A percentile compares a stretch with the other conserved stretches of the same genome.
These are phyloP conservation scores for Mortierella claussenii DNA, from an alignment of 192 early-diverging fungal genomes.

Conservation along the genomic window DNA sequence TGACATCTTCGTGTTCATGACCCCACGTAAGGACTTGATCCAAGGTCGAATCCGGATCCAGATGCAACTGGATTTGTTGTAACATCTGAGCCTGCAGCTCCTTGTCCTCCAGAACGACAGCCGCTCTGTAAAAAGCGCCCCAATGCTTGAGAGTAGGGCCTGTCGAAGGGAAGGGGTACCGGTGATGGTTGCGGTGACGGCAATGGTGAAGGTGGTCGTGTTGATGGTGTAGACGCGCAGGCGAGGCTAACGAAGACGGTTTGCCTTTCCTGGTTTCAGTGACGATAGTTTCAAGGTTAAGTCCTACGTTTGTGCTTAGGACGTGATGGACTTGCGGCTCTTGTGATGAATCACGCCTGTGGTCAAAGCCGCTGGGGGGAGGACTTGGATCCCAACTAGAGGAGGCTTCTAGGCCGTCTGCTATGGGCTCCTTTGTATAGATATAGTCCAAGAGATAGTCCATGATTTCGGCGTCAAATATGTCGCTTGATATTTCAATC, in stretches of 20 bases:
- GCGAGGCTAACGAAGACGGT: background rate
- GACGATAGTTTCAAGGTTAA: conserved; percentile 13
- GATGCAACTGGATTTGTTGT: conserved; percentile 9
- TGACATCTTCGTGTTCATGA: conserved; percentile 25
- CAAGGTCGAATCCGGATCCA: conserved; percentile 29
- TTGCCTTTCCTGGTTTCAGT: conserved; percentile 1
- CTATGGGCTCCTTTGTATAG: conserved; percentile 17
- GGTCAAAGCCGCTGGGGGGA: background rate
- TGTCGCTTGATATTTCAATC: conserved; percentile 25
- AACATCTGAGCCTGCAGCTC: conserved; percentile 14
- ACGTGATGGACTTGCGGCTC: background rate
- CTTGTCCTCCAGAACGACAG: conserved; percentile 18
- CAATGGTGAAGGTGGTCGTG: background rate
- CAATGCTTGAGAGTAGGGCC: conserved; percentile 14
- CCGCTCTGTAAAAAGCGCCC: conserved; percentile 27
- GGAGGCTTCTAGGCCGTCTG: background rate
- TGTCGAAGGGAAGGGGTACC: background rate
- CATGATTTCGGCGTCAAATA: conserved; percentile 35
- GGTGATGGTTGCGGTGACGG: conserved; percentile 7
- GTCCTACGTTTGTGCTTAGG: conserved; percentile 28
- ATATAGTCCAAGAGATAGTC: conserved; percentile 38
- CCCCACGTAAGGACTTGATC: conserved; percentile 36
- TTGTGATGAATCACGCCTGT: background rate
- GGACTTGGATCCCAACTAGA: background rate
- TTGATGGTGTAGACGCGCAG: too few relatives aligned